Evolutionary conservation across 352 stramenopile species (phyloP), one percentile per base, ranked within the genome.

Genomic region (Peronospora farinosa): DNA sequence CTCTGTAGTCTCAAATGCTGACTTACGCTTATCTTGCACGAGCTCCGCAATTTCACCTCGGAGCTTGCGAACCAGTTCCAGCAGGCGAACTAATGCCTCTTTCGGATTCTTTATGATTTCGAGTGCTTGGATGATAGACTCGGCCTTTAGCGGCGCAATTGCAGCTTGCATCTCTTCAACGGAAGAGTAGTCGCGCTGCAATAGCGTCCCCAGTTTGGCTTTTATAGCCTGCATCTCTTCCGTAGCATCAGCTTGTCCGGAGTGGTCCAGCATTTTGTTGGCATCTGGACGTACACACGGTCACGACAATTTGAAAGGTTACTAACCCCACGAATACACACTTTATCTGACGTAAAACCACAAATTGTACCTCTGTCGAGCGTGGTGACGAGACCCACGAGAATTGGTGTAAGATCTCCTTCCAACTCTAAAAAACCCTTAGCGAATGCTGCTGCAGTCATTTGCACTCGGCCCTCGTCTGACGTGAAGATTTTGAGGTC

Each of bases 401-500:
- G 74, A 60, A 99, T 99, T 7, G 97, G 97, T 17, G 96, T 98
- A 33, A 99, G 79, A 51, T 99, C 95, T 30, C 96, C 96, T 72
- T 99, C 97, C 0, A 99, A 74, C 63, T 99, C 96, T 0, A 99
- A 69, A 62, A 99, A 95, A 6, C 96, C 97, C 70, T 99, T 99
- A 12, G 96, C 93, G 65, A 99, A 99, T 5, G 96, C 96, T n/a
- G 97, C 97, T 0, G 96, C 97, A 16, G 97, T 99, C 73, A 99
- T 99, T 76, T 99, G 98, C 27, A 99, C 97, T 16, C 97, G 78
- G 0, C 97, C 97, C 86, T 99, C 97, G 61, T 99, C 96, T 4
- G 84, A 97, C 7, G 96, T 98, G 65, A 98, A 99, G 52, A 99
- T 99, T 67, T 99, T 99, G 25, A 99, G 74, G 64, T 99, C 97